Evolutionary conservation across 2,329 filamentous ascomycete species (phyloP), one percentile per base, ranked within the genome.

Genomic region (Xylaria sp.): DNA sequence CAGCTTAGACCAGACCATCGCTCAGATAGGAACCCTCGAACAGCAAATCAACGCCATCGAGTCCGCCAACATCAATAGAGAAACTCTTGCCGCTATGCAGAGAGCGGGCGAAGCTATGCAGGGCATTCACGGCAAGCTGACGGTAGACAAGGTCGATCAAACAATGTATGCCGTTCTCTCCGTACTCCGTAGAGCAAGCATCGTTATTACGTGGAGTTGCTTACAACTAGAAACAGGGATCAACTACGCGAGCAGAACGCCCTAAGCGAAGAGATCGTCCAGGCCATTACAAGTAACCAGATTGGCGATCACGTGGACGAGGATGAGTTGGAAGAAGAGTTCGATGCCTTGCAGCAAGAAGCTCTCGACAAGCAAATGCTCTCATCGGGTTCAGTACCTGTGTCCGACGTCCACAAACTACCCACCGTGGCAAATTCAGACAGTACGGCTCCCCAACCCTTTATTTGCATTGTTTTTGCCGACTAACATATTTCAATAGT

Each of bases 31-130:
- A 71, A 96, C 95, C 21, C 84, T 99, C 44, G 95, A 99, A 77
- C 90, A 93, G 74, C 93, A 99, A 77, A 96, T 98, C 74, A 95
- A 95, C 77, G 90, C 91, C 62, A 98, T 99, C 81, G 95, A 99
- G 79, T 92, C 93, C 48, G 95, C 95, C 64, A 99, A 98, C 77
- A 97, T 99, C 82, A 99, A 99, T 83, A 89, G 94, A 79, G 93
- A 97, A 83, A 99, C 95, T 11, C 83, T 98, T 67, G 86, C 90
- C 69, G 94, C 93, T 7, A 97, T 99, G 93, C 90, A 96, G 85
- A 89, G 89, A 74, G 94, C 95, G 10, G 88, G 91, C 67, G 81
- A 88, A 63, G 95, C 94, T 35, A 98, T 99, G 93, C 90, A 93
- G 81, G 83, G 89, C 67, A 99, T 99, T 71, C 93, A 98, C 76